Evolutionary conservation across 768 basidiomycete species (phyloP).

Genomic region (Phylloporus rhodoxanthus): DNA sequence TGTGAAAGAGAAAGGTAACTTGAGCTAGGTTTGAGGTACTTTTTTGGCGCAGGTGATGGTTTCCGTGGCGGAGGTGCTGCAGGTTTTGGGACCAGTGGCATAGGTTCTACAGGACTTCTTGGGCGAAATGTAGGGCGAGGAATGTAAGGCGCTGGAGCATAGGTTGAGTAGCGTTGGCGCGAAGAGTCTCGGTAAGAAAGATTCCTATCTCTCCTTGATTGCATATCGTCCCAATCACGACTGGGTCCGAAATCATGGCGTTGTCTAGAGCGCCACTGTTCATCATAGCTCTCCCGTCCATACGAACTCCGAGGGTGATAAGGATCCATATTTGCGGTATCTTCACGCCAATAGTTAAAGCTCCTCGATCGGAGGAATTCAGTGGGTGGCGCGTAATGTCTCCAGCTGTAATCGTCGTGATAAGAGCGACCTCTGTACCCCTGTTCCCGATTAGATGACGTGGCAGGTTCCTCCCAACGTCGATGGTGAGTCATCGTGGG

Average conservation of each 20-base stretch:
- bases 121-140: slow-evolving; percentile 6
- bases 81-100: not conserved
- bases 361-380: not conserved
- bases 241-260: slow-evolving; percentile 2
- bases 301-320: slow-evolving; percentile 6
- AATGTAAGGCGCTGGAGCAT: slow-evolving; percentile 6
- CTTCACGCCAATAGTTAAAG: slow-evolving; percentile 26
- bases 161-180: slow-evolving; percentile 8
- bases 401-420: slow-evolving; percentile 6
- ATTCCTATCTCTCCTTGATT: slow-evolving; percentile 5
- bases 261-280: slow-evolving; percentile 10
- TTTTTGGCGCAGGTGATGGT: slow-evolving; percentile 1
- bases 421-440: not conserved
- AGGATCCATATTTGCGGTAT: not conserved
- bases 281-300: slow-evolving; percentile 3
- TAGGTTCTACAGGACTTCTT: slow-evolving; percentile 5
- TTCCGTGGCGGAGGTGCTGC: slow-evolving; percentile 1
- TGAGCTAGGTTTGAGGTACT: slow-evolving; percentile 25
- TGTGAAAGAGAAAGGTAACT: slow-evolving; percentile 33
- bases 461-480: slow-evolving; percentile 9
- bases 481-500: slow-evolving; percentile 14
- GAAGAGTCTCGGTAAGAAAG: slow-evolving; percentile 1
- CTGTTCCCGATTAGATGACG: slow-evolving; percentile 2
- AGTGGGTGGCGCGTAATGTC: slow-evolving; percentile 7
- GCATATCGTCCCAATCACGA: slow-evolving; percentile 4